Conservation (phyloP, 805 yeast genomes). For the Candida incommunis region DNA sequence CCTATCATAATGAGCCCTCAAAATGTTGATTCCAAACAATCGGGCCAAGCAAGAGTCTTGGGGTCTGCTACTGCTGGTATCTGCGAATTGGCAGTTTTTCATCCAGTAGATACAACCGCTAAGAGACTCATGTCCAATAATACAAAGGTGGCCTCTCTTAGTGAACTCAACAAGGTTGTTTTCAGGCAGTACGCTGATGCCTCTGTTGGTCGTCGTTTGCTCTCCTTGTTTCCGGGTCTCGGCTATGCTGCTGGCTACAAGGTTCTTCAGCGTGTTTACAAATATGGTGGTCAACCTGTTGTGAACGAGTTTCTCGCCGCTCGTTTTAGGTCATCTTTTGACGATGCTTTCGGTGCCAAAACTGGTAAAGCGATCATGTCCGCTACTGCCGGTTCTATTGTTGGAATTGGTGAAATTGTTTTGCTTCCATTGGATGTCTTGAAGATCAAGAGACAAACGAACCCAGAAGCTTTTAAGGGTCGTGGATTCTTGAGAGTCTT, state of each 20-base stretch:
- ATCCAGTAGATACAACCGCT: constrained; percentile 93
- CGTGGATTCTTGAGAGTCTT: constrained; percentile 85
- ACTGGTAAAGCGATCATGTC: constrained; percentile 95
- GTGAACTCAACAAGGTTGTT: constrained; percentile 72
- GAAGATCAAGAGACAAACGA: constrained; percentile 97
- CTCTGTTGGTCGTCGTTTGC: constrained; percentile 52
- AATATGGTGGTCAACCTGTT: constrained; percentile 98
- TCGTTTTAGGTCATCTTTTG: constrained; percentile 59
- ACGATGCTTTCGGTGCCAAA: constrained; percentile 71
- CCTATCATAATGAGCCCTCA: constrained; percentile 15
- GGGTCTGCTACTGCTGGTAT: constrained; percentile 99
- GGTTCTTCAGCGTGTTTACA: constrained; percentile 91
- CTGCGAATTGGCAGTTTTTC: constrained; percentile 92
- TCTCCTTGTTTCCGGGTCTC: constrained; percentile 90
- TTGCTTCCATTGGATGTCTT: constrained; percentile 89
- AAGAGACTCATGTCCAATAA: constrained; percentile 88
- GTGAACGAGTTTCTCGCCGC: constrained; percentile 82
- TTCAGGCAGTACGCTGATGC: constrained; percentile 71
- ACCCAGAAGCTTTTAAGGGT: constrained; percentile 99
- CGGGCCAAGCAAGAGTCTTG: constrained; percentile 77
- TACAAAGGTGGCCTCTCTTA: constrained; percentile 49
- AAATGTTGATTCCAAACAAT: constrained; percentile 53
- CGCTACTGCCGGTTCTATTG: constrained; percentile 93
- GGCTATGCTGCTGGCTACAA: constrained; percentile 98
- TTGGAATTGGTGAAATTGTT: constrained; percentile 96